Conservation (phyloP, 768 basidiomycete species). For the Suillus hirtellus region DNA sequence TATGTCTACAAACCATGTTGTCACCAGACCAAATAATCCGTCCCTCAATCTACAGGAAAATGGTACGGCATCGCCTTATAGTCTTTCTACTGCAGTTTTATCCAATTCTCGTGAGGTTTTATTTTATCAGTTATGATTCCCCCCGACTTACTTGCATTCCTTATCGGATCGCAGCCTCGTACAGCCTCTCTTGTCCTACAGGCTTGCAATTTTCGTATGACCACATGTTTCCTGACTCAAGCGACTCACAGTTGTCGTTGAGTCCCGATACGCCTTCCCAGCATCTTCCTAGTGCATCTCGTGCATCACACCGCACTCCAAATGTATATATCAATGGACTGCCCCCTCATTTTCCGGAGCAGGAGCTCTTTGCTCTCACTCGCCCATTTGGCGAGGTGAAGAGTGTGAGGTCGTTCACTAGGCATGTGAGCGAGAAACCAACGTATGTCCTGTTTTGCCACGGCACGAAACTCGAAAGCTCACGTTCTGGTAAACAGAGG, state of each 20-base stretch:
- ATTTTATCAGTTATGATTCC: conserved; percentile 6
- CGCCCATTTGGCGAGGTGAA: conserved; percentile 70
- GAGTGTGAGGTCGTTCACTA: conserved; percentile 82
- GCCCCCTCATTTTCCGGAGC: conserved; percentile 80
- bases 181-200: conserved; percentile 24
- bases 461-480: conserved; percentile 9
- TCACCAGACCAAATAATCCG: conserved; percentile 15
- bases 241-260: conserved; percentile 18
- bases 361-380: conserved; percentile 71
- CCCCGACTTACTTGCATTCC: background rate
- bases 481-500: conserved; percentile 44
- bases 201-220: conserved; percentile 16
- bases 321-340: conserved; percentile 91
- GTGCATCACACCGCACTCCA: conserved; percentile 44
- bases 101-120: conserved; percentile 29
- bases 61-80: conserved; percentile 16
- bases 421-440: conserved; percentile 74
- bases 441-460: conserved; percentile 39
- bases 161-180: conserved; percentile 23
- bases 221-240: conserved; percentile 13
- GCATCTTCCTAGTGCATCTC: conserved; percentile 10
- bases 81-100: conserved; percentile 13
- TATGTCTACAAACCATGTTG: conserved; percentile 13
- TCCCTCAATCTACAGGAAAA: conserved; percentile 17
- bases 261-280: conserved; percentile 19